phyloP scores from a whole-genome alignment of 495 filamentous ascomycete genomes.

The Lindgomyces ingoldianus region DNA sequence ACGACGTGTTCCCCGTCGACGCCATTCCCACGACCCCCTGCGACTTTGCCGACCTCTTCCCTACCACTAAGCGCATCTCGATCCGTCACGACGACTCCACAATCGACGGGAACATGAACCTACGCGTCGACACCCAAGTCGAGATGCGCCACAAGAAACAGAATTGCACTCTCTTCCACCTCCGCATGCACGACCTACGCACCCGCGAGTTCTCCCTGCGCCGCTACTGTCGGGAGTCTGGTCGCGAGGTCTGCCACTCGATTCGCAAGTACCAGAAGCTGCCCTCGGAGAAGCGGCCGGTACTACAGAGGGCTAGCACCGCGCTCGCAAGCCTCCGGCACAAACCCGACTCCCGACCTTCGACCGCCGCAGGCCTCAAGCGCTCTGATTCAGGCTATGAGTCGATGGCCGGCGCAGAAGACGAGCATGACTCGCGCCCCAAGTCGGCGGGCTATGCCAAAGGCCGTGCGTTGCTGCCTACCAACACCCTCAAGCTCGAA shows the following conservation, averaged over 20 bases:
- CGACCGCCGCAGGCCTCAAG: slow-evolving; percentile 49
- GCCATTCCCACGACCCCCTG: slow-evolving; percentile 74
- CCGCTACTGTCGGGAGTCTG: slow-evolving; percentile 89
- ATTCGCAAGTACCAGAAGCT: slow-evolving; percentile 67
- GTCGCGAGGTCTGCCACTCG: slow-evolving; percentile 89
- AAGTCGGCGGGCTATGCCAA: slow-evolving; percentile 44
- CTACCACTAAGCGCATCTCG: slow-evolving; percentile 73
- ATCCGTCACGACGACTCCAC: slow-evolving; percentile 93
- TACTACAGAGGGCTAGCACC: slow-evolving; percentile 60
- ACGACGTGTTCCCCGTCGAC: slow-evolving; percentile 61
- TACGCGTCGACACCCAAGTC: slow-evolving; percentile 81
- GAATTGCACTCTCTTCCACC: slow-evolving; percentile 84
- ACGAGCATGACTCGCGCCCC: slow-evolving; percentile 48
- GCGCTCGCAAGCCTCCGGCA: slow-evolving; percentile 68
- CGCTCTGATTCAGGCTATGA: slow-evolving; percentile 64
- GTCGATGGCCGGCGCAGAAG: slow-evolving; percentile 45
- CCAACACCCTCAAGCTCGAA: slow-evolving; percentile 81
- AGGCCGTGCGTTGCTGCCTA: slow-evolving; percentile 48
- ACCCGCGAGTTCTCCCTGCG: slow-evolving; percentile 86
- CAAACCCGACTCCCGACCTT: slow-evolving; percentile 53
- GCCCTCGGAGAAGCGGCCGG: slow-evolving; percentile 52
- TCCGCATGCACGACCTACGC: slow-evolving; percentile 91
- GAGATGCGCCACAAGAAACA: slow-evolving; percentile 56
- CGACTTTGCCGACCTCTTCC: slow-evolving; percentile 85
- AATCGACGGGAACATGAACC: slow-evolving; percentile 94